phyloP scores from a whole-genome alignment of 768 basidiomycete species.

The Lactifluus subvellereus region DNA sequence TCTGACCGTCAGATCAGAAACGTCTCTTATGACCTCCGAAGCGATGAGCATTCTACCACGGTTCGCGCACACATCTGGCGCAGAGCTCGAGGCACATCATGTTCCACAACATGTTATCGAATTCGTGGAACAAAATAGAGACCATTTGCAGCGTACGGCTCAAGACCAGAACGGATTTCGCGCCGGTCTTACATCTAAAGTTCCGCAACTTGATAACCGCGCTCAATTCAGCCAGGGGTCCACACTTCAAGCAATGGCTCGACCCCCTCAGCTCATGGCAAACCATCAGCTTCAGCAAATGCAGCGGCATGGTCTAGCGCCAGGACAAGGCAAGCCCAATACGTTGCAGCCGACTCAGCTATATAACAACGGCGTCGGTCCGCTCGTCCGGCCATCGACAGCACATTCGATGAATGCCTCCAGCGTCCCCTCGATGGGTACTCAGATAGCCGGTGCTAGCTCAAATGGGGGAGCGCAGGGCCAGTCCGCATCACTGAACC shows the following conservation, averaged over 20 bases:
- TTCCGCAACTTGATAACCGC: conserved; percentile 5
- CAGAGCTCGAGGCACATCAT: conserved; percentile 16
- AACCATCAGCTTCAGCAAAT: conserved; percentile 1
- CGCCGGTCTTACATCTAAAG: conserved; percentile 13
- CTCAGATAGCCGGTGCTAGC: background rate
- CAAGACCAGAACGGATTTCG: conserved; percentile 22
- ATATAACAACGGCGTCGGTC: background rate
- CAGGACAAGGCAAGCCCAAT: conserved; percentile 5
- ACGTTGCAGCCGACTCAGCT: background rate
- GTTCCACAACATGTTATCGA: conserved; percentile 9
- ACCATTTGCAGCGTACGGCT: conserved; percentile 10
- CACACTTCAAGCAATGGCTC: background rate
- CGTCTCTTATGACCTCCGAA: background rate
- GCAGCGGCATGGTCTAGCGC: background rate
- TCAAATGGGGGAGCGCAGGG: conserved; percentile 2
- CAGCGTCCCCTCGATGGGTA: conserved; percentile 1
- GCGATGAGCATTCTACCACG: conserved; percentile 19
- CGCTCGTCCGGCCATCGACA: background rate
- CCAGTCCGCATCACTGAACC: conserved; percentile 12
- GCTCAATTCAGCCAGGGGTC: conserved; percentile 9
- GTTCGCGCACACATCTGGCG: conserved; percentile 18
- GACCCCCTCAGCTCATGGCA: conserved; percentile 1
- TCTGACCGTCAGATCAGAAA: conserved; percentile 2
- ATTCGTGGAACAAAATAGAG: conserved; percentile 18
- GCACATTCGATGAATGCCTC: conserved; percentile 6